These are phyloP conservation scores for Pyrenophora graminea DNA, from an alignment of 2,329 filamentous ascomycete species.

Conservation along the genomic window DNA sequence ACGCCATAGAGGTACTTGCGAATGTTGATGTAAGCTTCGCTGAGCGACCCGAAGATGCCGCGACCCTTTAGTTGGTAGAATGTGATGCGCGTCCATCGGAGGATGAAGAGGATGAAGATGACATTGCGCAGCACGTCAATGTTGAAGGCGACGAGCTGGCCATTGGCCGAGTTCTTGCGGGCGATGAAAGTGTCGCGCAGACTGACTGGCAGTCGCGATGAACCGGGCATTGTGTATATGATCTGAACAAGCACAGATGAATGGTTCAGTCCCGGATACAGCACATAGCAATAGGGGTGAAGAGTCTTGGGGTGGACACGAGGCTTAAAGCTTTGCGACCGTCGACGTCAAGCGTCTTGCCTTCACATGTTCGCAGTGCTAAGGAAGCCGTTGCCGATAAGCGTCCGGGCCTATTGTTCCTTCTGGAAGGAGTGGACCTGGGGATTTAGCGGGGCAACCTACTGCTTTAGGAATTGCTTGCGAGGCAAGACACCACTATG, in stretches of 20 bases:
- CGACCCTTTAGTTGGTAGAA: slow-evolving; percentile 88
- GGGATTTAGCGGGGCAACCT: not conserved
- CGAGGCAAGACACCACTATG: not conserved
- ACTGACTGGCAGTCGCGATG: slow-evolving; percentile 71
- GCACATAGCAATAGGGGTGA: slow-evolving; percentile 3
- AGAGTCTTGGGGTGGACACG: not conserved
- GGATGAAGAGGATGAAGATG: slow-evolving; percentile 83
- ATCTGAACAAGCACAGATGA: not conserved
- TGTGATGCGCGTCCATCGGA: slow-evolving; percentile 78
- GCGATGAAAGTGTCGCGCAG: slow-evolving; percentile 69
- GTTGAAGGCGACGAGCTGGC: slow-evolving; percentile 63
- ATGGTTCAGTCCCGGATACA: not conserved
- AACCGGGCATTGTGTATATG: slow-evolving; percentile 53
- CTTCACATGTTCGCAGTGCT: slow-evolving; percentile 9
- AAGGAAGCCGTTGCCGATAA: slow-evolving; percentile 6
- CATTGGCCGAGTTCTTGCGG: slow-evolving; percentile 61
- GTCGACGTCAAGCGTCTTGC: slow-evolving; percentile 6
- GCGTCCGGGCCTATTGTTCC: not conserved
- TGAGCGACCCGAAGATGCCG: slow-evolving; percentile 77
- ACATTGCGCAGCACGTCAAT: slow-evolving; percentile 81
- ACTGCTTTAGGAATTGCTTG: not conserved
- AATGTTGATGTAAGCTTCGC: slow-evolving; percentile 72
- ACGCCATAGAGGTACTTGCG: slow-evolving; percentile 79
- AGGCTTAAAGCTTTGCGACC: slow-evolving; percentile 8
- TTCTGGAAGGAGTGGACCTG: slow-evolving; percentile 6